Evolutionary conservation across 2,329 filamentous ascomycete species (phyloP).

Genomic region (Penicillium brasilianum): DNA sequence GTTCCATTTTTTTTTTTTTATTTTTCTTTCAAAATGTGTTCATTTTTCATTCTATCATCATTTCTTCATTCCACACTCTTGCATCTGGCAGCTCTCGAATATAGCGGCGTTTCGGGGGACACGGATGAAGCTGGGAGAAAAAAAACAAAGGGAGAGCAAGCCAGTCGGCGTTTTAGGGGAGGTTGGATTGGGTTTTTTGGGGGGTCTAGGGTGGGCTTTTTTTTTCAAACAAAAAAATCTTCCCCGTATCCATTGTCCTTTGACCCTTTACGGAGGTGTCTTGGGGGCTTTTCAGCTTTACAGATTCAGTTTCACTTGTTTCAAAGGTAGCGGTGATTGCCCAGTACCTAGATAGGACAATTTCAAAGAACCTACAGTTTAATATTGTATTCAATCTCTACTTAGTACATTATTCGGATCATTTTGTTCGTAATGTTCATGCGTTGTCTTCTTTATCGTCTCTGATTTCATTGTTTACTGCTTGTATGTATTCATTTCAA

Average conservation of each 20-base stretch:
- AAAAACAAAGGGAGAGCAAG: neutral
- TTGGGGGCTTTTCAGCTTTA: neutral
- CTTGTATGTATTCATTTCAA: too few species aligned
- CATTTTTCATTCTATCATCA: slow-evolving; percentile 3
- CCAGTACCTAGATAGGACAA: neutral
- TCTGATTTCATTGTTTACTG: neutral
- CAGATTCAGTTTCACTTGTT: neutral
- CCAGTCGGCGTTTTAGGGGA: neutral
- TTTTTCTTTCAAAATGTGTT: neutral
- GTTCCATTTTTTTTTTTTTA: neutral
- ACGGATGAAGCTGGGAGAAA: neutral
- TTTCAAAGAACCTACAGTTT: neutral
- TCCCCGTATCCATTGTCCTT: neutral
- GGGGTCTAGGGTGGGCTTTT: neutral
- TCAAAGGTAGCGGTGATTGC: neutral
- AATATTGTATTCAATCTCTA: neutral
- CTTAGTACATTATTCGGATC: neutral
- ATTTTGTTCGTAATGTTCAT: neutral
- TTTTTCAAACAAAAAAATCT: neutral
- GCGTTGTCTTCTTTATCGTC: neutral
- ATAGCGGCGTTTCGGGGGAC: neutral
- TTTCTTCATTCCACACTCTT: slow-evolving; percentile 3
- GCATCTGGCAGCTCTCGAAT: slow-evolving; percentile 4
- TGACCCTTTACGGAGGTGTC: neutral
- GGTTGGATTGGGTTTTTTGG: neutral